A percentile compares a stretch with the other conserved stretches of the same genome.
Conservation (phyloP, 768 basidiomycete species). For the Leccinum incarnatum region DNA sequence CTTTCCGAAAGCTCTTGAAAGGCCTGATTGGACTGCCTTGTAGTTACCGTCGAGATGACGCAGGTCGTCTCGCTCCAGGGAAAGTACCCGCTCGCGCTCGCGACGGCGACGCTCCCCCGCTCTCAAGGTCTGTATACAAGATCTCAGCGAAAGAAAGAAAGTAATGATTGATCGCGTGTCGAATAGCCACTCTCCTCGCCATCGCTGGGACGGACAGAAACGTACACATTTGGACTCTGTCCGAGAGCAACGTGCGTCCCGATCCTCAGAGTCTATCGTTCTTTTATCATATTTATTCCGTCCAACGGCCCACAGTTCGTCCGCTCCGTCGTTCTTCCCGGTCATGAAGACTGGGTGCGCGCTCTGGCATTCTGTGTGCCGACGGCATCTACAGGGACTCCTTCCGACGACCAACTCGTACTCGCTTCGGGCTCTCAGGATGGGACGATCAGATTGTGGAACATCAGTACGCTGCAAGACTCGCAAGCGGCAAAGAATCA, state of each 20-base stretch:
- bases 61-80: conserved; percentile 67
- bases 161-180: background rate
- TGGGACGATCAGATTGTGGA: conserved; percentile 90
- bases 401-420: conserved; percentile 45
- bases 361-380: conserved; percentile 63
- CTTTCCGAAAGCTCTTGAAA: conserved; percentile 1
- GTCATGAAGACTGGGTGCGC: conserved; percentile 97
- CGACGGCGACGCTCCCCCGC: conserved; percentile 60
- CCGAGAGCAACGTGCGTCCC: conserved; percentile 49
- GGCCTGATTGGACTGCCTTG: background rate
- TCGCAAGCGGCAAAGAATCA: conserved; percentile 7
- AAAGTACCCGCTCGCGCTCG: conserved; percentile 73
- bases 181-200: conserved; percentile 65
- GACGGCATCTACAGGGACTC: conserved; percentile 13
- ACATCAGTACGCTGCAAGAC: conserved; percentile 52
- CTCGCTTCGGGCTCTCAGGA: conserved; percentile 97
- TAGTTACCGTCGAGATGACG: conserved; percentile 40
- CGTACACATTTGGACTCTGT: conserved; percentile 75
- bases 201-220: conserved; percentile 78
- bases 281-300: background rate
- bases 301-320: conserved; percentile 46
- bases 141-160: background rate
- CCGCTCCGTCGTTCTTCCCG: conserved; percentile 56
- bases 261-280: conserved; percentile 4
- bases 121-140: conserved; percentile 50